Evolutionary conservation across 352 stramenopile species (phyloP), one percentile per base, ranked within the genome.

Genomic region (Phytopythium delawarense): DNA sequence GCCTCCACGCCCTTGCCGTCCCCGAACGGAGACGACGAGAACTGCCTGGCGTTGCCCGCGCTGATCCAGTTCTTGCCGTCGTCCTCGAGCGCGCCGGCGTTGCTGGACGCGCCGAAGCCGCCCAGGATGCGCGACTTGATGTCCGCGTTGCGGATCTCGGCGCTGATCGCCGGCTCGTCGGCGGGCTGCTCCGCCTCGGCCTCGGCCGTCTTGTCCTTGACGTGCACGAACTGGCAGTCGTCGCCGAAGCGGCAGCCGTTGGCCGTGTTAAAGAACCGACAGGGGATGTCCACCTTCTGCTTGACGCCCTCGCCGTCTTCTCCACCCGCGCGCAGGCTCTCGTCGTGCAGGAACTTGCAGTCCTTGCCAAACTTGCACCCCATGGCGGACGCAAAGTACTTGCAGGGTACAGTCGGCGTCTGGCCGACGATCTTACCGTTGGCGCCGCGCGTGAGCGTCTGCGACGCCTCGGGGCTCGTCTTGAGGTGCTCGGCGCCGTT

Each of bases 11-110:
- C 76, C 56, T 90, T 81, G 39, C 72, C 74, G 44, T 92, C 81
- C 28, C 86, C 87, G 63, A 94, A 96, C 34, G 88, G 87, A 37
- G 84, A 93, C 13, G 66, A 57, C 37, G 76, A 72, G 46, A 89
- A 95, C 55, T 91, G 74, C 50, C 48, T 42, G 21, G 73, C 66
- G 65, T 96, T 96, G 34, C 75, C 70, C 35, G 54, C 69, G 25
- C 76, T 87, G 66, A 96, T 92, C 87, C 87, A 96, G 72, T 93
- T 93, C 70, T 94, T 94, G 50, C 87, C 87, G 50, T 96, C 87
- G 54, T 96, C 87, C 7, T 94, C 87, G 23, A 74, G 63, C 15
- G 78, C 85, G 49, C 85, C 85, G 32, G 74, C 82, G 61, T 92
- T 94, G 65, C 77, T 93, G 13, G 81, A 89, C 13, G 81, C 74